Evolutionary conservation across 768 basidiomycete species (phyloP).

Genomic region (Gloeophyllum trabeum): DNA sequence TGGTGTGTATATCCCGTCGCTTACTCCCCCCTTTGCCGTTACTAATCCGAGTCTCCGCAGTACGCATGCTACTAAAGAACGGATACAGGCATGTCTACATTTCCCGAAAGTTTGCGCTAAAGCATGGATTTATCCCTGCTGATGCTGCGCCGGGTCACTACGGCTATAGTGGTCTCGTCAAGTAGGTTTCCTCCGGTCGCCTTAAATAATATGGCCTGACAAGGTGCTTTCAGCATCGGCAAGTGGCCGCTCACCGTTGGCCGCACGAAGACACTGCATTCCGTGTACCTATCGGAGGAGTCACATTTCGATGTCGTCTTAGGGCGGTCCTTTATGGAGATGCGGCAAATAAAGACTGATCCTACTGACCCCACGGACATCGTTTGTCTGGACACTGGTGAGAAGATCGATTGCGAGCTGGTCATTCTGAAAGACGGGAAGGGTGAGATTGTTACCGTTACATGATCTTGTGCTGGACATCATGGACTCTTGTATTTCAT

Average conservation of each 20-base stretch:
- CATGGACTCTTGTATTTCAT: too few relatives aligned
- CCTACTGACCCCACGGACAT: conserved; percentile 82
- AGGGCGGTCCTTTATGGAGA: conserved; percentile 31
- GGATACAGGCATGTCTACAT: conserved; percentile 95
- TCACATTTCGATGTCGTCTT: conserved; percentile 82
- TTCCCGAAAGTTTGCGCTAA: conserved; percentile 83
- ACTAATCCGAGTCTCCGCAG: conserved; percentile 22
- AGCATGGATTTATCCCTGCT: conserved; percentile 77
- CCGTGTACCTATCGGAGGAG: conserved; percentile 88
- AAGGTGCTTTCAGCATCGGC: conserved; percentile 39
- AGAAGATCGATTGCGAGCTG: conserved; percentile 84
- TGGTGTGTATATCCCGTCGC: conserved; percentile 34
- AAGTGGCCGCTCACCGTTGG: conserved; percentile 75
- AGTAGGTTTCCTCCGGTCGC: too few relatives aligned
- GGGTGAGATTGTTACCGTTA: conserved; percentile 85
- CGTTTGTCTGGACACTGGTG: conserved; percentile 85
- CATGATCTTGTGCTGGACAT: too few relatives aligned
- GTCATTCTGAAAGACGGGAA: conserved; percentile 87
- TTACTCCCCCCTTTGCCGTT: background rate
- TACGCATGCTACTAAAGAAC: conserved; percentile 86
- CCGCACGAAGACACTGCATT: conserved; percentile 24
- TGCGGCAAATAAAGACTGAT: conserved; percentile 70
- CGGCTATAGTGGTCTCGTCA: conserved; percentile 86
- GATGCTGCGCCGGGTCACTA: conserved; percentile 86
- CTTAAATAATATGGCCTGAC: conserved; percentile 1